A percentile compares a stretch with the other conserved stretches of the same genome.
Evolutionary conservation across 768 basidiomycete genomes (phyloP).

Genomic region (Leccinum longicurvipes): DNA sequence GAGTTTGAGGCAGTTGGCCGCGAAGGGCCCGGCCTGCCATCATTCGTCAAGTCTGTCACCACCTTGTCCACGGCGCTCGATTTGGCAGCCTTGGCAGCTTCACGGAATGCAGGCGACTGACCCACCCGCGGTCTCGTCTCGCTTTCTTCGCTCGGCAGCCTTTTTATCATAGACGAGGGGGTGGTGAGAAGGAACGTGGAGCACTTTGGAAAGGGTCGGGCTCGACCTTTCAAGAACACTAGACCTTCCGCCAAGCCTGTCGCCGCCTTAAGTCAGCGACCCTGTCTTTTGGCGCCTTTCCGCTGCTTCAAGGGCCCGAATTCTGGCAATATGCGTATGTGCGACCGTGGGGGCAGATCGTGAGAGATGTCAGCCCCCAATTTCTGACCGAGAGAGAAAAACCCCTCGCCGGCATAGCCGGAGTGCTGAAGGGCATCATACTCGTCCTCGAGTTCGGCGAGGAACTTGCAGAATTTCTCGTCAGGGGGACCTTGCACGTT

Average conservation of each 20-base stretch:
- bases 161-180: constrained; percentile 30
- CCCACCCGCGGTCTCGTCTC: constrained; percentile 75
- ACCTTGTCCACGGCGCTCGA: constrained; percentile 60
- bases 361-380: constrained; percentile 69
- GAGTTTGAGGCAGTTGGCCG: not conserved
- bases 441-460: constrained; percentile 76
- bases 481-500: constrained; percentile 90
- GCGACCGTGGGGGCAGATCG: constrained; percentile 60
- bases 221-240: constrained; percentile 41
- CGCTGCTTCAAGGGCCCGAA: constrained; percentile 74
- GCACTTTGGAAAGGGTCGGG: constrained; percentile 43
- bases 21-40: constrained; percentile 24
- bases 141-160: constrained; percentile 81
- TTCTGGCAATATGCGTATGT: constrained; percentile 60
- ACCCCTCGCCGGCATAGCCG: constrained; percentile 91
- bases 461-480: constrained; percentile 73
- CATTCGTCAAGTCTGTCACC: constrained; percentile 51
- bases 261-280: constrained; percentile 47
- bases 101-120: constrained; percentile 49
- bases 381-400: constrained; percentile 69
- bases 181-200: constrained; percentile 1
- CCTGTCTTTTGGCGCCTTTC: constrained; percentile 60
- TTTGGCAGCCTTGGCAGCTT: constrained; percentile 66
- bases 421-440: constrained; percentile 73
- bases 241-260: constrained; percentile 58